Evolutionary conservation across 306 rosid species (phyloP), one percentile per base, ranked within the genome.

Genomic region (Boehmeria nivea): DNA sequence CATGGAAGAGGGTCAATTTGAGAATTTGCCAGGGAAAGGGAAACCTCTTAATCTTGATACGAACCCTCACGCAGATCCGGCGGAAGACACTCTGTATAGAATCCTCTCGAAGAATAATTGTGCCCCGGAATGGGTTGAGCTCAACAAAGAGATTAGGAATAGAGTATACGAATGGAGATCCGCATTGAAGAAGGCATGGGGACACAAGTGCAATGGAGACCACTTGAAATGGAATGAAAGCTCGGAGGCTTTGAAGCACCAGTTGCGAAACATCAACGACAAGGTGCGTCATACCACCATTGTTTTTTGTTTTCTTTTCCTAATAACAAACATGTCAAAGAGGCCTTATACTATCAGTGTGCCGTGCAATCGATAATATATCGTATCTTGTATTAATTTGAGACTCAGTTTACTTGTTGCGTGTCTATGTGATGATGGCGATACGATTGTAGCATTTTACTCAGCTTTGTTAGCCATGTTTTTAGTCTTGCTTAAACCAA

Each of bases 11-110:
- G 97, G 97, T 14, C 78, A 86, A 8, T 89, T 86, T 55, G 95
- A 89, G 69, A 86, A 89, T 59, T 74, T 89, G 63, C 83, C 97
- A 0, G 97, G 97, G 34, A 86, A 89, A 72, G 97, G 97, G 12
- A 89, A 89, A 64, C 97, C 95, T 1, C 83, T 83, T 9, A 78
- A 86, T 60, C 80, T 79, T 1, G 76, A 63, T 22, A 71, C 60
- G 6, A 89, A 89, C 67, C 95, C 97, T 63, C 95, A 89, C 34
- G 97, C 86, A 2, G 95, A 89, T 72, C 88, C 97, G 44, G 94
- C 95, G 33, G 95, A 83, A 48, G 97, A 89, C 70, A 83, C 97
- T 28, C 28, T 89, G 59, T 81, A 89, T 53, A 63, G 94, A 46
- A 79, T 89, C 55, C 82, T 86, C 16, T 83, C 94, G 0, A 83